Base-by-base conservation (phyloP, 306 rosid genomes). In the Elaeagnus macrophylla region DNA sequence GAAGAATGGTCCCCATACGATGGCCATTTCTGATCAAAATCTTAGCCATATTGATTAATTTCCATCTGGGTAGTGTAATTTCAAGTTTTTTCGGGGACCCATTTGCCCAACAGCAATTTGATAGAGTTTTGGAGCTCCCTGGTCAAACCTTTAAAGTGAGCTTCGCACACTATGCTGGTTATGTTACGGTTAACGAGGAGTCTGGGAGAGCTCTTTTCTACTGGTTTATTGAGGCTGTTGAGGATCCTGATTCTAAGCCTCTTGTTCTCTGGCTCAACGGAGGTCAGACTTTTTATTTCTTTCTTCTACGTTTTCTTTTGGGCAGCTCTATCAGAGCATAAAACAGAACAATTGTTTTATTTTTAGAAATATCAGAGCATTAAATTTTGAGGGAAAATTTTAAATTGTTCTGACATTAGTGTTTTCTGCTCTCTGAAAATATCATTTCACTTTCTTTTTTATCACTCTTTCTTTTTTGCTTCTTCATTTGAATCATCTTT, bases 211-310 rank as follows among this genome's bases (percentile, higher is more conserved):
- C 77, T 16, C 70, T 84, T 8, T 84, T 84, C 60, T 84, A 84
- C 37, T 84, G 94, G 94, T 74, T 84, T 44, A 2, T 76, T 42
- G 85, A 84, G 65, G 85, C 94, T 48, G 66, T 32, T 1, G 49
- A 64, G 37, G 79, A 81, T 16, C 81, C 88, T 47, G 70, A 36
- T 20, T 63, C 87, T 16, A 84, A 78, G 63, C 94, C 94, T 57
- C 64, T 84, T 56, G 65, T 84, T 64, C 73, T 84, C 37, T 84
- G 94, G 94, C 81, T 76, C 8, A 81, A 78, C 43, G 94, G 94
- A 81, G 88, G 94, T 84, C 20, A 7, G 44, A 48, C 56, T 39
- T 37, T 38, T 6, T 12, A 7, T 18, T 47, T 41, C 1, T 36
- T 15, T 17, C 19, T 45, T 12, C 7, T 9, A 25, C 43, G n/a